Evolutionary conservation across 2,329 filamentous ascomycete genomes (phyloP), one percentile per base, ranked within the genome.

Genomic region (Xylaria sp.): DNA sequence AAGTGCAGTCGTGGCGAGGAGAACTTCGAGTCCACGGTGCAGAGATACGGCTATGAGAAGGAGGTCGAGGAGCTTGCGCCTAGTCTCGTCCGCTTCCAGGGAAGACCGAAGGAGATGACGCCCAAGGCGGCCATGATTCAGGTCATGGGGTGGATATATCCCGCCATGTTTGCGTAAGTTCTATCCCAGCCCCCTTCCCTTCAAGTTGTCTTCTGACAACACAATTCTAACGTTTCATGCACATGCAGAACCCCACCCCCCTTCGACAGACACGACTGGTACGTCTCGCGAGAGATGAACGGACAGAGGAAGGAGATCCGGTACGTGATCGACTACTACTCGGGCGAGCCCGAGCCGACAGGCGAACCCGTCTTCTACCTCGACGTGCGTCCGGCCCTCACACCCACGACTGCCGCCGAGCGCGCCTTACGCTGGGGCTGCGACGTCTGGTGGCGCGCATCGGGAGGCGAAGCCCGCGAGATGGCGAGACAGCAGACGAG

Each of bases 251-350:
- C 91, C 7, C 91, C 93, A 62, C 92, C 93, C 11, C 96, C 96
- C 1, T 99, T 99, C 76, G 96, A 99, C 81, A 89, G 96, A 70
- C 96, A 99, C 79, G 96, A 99, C 79, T 99, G 96, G 96, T 98
- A 91, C 78, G 92, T 99, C 49, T 87, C 92, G 72, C 87, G 96
- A 71, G 87, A 91, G 40, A 81, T 87, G 58, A 85, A 90, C 63
- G 93, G 92, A 33, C 79, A 90, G 67, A 85, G 84, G 75, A 91
- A 90, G 78, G 91, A 97, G 83, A 85, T 97, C 54, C 89, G 96
- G 76, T 99, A 99, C 79, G 89, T 99, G 65, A 99, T 99, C 79
- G 96, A 99, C 80, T 98, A 97, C 81, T 98, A 98, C 81, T 91
- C 92, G 40, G 95, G 90, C 6, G 90, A 90, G 28, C 91, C 92